These are phyloP conservation scores for Zygosaccharomyces gambellarensis DNA, from an alignment of 805 yeast genomes.

Conservation along the genomic window DNA sequence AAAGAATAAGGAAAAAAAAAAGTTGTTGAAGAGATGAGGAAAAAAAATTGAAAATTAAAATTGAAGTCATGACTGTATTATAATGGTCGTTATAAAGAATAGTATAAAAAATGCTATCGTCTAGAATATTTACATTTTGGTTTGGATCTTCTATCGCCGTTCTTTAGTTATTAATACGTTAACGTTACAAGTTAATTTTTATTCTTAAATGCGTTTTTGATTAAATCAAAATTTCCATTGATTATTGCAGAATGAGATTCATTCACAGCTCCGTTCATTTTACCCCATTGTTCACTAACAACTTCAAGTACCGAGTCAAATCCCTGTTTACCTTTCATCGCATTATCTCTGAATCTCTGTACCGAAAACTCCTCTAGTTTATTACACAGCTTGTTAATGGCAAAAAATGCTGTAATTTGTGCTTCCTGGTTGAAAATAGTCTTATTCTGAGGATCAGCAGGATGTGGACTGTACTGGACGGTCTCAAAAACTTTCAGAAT, in stretches of 20 bases:
- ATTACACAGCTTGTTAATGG: slow-evolving; percentile 64
- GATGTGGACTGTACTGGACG: slow-evolving; percentile 74
- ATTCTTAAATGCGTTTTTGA: slow-evolving; percentile 19
- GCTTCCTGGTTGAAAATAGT: slow-evolving; percentile 80
- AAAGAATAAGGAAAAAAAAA: neutral
- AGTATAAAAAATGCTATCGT: neutral
- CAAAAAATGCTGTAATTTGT: slow-evolving; percentile 79
- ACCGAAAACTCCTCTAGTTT: slow-evolving; percentile 90
- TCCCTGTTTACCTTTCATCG: slow-evolving; percentile 73
- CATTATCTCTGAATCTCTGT: slow-evolving; percentile 84
- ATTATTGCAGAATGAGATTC: slow-evolving; percentile 17
- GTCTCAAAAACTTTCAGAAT: slow-evolving; percentile 78
- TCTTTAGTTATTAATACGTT: neutral
- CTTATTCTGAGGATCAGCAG: slow-evolving; percentile 40
- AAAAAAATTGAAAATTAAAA: neutral
- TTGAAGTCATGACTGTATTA: neutral
- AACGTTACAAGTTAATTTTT: slow-evolving; percentile 1
- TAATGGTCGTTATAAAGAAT: neutral
- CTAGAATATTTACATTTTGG: neutral
- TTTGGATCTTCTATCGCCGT: too few species aligned
- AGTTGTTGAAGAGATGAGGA: neutral
- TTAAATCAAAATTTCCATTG: slow-evolving; percentile 14
- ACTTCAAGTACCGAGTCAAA: slow-evolving; percentile 72
- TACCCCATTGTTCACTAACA: slow-evolving; percentile 35
- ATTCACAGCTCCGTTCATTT: slow-evolving; percentile 26